Conservation (phyloP, 306 rosid species). For the barrel medic (Medicago truncatula) region DNA sequence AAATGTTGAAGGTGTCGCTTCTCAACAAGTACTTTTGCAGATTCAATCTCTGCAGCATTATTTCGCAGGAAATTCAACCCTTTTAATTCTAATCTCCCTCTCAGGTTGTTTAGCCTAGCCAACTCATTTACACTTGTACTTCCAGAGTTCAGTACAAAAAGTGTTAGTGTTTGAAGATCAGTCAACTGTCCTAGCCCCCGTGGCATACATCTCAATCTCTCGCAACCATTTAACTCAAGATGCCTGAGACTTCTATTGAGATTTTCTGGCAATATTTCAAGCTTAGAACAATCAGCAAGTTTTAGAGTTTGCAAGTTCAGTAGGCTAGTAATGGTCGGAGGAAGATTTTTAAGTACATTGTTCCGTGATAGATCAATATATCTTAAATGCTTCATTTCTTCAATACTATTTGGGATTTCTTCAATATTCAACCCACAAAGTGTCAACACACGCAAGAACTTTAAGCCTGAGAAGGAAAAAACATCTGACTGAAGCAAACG, state of each 20-base stretch:
- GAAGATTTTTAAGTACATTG: not conserved
- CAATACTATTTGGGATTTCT: not conserved
- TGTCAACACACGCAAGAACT: slow-evolving; percentile 34
- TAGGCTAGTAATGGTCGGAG: slow-evolving; percentile 9
- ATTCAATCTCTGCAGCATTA: not conserved
- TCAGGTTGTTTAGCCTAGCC: slow-evolving; percentile 39
- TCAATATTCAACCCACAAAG: not conserved
- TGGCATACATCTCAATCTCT: slow-evolving; percentile 33
- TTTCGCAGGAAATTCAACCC: not conserved
- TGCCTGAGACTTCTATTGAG: slow-evolving; percentile 39
- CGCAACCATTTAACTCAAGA: slow-evolving; percentile 38
- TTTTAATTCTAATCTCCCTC: slow-evolving; percentile 14
- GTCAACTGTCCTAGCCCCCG: slow-evolving; percentile 20
- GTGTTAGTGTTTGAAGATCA: slow-evolving; percentile 37
- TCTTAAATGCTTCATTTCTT: slow-evolving; percentile 42
- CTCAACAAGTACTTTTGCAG: slow-evolving; percentile 1
- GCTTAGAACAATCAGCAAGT: not conserved
- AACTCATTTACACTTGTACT: slow-evolving; percentile 5
- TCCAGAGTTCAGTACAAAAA: not conserved
- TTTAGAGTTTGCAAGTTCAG: slow-evolving; percentile 41
- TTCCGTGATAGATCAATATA: slow-evolving; percentile 42
- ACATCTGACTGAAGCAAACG: not conserved
- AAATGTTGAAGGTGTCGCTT: slow-evolving; percentile 35
- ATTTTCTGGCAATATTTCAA: slow-evolving; percentile 34
- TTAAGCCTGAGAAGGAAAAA: slow-evolving; percentile 12